Evolutionary conservation across 257 asterid species (phyloP), one percentile per base, ranked within the genome.

Genomic region (Fraxinus anomala): DNA sequence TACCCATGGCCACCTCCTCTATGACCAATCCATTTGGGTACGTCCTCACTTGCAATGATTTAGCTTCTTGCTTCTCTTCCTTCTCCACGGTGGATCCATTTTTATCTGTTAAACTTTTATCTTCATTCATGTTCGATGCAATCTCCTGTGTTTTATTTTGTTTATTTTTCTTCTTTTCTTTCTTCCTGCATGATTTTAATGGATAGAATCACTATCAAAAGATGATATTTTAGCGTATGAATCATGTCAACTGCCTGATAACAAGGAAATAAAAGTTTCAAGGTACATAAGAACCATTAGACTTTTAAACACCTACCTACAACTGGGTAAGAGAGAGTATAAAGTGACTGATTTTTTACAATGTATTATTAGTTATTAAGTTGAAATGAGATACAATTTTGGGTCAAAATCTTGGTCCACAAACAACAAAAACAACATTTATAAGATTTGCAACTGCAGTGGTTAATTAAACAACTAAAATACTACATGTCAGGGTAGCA

Each of bases 1-100:
- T 93, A 76, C 99, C 98, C 99, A 96, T 96, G 54, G 77, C 81
- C 88, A 96, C 12, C 85, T 92, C 97, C 89, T 96, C 98, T 56
- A 92, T 85, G 73, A 77, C 86, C 87, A 96, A 80, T 73, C 99
- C 99, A 88, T 96, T 96, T 5, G 97, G 87, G 82, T 81, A 96
- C 47, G 93, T 17, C 86, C 98, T 88, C 72, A 89, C 86, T 86
- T 90, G 93, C 61, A 67, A 83, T 71, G 94, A 77, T 84, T 90
- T 89, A 67, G 81, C 76, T 73, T 80, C 88, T 81, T 40, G 72
- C 80, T 89, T 86, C 84, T 82, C 91, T 75, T 85, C 85, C 68
- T 79, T 82, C 84, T 79, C 83, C 80, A 70, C 3, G 21, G 63
- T 66, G 51, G 93, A 54, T 68, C 73, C 76, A 73, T 75, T 86